Evolutionary conservation across 345 rosid genomes (phyloP).

Genomic region (Salix arbutifolia): DNA sequence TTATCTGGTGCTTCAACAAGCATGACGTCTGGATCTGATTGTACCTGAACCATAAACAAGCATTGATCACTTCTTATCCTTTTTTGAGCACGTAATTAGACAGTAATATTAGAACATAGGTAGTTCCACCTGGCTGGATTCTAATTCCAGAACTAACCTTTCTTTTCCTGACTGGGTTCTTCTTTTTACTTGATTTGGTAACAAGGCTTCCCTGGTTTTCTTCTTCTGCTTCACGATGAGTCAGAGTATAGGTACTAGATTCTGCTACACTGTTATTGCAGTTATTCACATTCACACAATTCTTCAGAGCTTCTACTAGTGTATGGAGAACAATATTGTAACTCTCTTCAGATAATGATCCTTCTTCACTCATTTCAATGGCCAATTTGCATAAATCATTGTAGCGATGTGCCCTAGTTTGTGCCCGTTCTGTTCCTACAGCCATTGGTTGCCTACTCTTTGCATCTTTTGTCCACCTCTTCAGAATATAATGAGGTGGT

Average conservation of each 20-base stretch:
- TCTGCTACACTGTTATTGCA: constrained; percentile 31
- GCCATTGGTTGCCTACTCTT: constrained; percentile 9
- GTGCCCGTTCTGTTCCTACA: not conserved
- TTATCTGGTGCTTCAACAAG: constrained; percentile 43
- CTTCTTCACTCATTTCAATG: constrained; percentile 50
- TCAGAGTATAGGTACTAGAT: constrained; percentile 28
- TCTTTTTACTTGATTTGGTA: constrained; percentile 49
- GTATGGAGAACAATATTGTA: constrained; percentile 41
- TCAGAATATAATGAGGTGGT: constrained; percentile 20
- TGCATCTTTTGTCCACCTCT: constrained; percentile 31
- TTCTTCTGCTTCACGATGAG: constrained; percentile 32
- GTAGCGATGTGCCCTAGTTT: constrained; percentile 43
- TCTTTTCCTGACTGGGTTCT: constrained; percentile 46
- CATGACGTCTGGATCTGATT: constrained; percentile 36
- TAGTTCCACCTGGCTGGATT: not conserved
- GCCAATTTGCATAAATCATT: constrained; percentile 45
- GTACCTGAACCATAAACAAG: constrained; percentile 33
- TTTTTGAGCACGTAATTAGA: not conserved
- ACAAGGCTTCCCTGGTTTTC: constrained; percentile 32
- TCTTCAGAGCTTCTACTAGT: constrained; percentile 43
- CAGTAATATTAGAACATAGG: not conserved
- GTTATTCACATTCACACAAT: constrained; percentile 46
- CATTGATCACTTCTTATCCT: not conserved
- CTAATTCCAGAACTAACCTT: constrained; percentile 33
- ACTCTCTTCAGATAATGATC: constrained; percentile 38